Conservation (phyloP, 176 grass and related monocot genomes). For the Oryza australiensis region DNA sequence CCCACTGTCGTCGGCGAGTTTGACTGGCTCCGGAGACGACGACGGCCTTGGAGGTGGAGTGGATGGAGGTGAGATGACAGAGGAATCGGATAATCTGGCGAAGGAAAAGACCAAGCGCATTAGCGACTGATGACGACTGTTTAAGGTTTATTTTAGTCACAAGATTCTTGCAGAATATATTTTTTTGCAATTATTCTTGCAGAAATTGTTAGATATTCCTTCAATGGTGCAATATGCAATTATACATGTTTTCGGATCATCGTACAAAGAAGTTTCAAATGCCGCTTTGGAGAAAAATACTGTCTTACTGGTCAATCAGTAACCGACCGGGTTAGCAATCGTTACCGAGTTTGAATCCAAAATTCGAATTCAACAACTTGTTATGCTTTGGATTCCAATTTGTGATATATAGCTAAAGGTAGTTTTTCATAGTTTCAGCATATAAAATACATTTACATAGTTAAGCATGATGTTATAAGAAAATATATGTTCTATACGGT, state of each 20-base stretch:
- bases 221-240: neutral
- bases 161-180: conserved; percentile 12
- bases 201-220: neutral
- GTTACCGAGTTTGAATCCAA: no score
- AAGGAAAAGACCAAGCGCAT: neutral
- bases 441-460: no score
- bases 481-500: no score
- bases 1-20: conserved; percentile 22
- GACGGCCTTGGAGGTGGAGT: neutral
- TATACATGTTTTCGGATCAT: neutral
- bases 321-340: no score
- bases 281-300: no score
- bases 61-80: neutral
- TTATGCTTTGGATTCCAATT: no score
- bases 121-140: conserved; percentile 8
- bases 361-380: no score
- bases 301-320: no score
- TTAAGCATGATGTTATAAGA: no score
- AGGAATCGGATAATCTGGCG: conserved; percentile 35
- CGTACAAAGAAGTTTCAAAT: neutral
- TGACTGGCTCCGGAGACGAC: conserved; percentile 31
- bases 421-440: no score
- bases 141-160: neutral
- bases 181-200: no score
- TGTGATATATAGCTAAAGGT: no score